A percentile compares a stretch with the other conserved stretches of the same genome.
These are phyloP conservation scores for Huntiella savannae DNA, from an alignment of 2,329 filamentous ascomycete species.

Conservation along the genomic window DNA sequence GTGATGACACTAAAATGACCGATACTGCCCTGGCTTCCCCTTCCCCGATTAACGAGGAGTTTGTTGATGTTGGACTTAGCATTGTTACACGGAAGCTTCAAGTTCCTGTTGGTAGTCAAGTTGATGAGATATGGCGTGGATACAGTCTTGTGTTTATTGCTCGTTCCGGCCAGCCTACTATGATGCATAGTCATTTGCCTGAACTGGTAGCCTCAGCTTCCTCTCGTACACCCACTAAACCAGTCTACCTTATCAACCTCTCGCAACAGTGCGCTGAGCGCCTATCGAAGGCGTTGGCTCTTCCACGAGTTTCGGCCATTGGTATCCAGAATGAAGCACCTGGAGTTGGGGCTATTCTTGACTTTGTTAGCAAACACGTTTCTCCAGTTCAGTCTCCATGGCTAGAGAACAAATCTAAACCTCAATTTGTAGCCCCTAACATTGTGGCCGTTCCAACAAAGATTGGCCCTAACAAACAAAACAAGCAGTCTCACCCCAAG, in stretches of 20 bases:
- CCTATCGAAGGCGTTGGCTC: constrained; percentile 35
- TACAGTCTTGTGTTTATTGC: constrained; percentile 40
- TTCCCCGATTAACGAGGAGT: constrained; percentile 32
- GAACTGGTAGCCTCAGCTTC: constrained; percentile 34
- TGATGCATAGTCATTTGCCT: constrained; percentile 41
- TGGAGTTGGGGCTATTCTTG: constrained; percentile 34
- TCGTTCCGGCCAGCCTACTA: constrained; percentile 35
- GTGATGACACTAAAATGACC: constrained; percentile 4
- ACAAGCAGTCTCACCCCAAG: background rate
- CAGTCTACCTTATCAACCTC: constrained; percentile 41
- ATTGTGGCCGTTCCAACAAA: constrained; percentile 21
- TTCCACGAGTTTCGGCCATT: constrained; percentile 46
- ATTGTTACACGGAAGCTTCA: constrained; percentile 42
- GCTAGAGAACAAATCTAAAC: constrained; percentile 18
- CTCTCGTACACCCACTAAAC: constrained; percentile 20
- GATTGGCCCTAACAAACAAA: constrained; percentile 18
- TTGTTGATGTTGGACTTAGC: constrained; percentile 46
- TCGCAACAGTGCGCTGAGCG: constrained; percentile 39
- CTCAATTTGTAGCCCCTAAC: constrained; percentile 18
- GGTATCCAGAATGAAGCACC: constrained; percentile 38
- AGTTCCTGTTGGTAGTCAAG: constrained; percentile 16
- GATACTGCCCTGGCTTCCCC: constrained; percentile 11
- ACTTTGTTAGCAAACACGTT: constrained; percentile 35
- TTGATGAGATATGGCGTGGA: background rate
- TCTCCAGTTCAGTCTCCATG: constrained; percentile 34